Percentiles rank a stretch among this genome's conserved stretches.
phyloP scores from a whole-genome alignment of 441 rosid genomes.

The Codiaeum variegatum region DNA sequence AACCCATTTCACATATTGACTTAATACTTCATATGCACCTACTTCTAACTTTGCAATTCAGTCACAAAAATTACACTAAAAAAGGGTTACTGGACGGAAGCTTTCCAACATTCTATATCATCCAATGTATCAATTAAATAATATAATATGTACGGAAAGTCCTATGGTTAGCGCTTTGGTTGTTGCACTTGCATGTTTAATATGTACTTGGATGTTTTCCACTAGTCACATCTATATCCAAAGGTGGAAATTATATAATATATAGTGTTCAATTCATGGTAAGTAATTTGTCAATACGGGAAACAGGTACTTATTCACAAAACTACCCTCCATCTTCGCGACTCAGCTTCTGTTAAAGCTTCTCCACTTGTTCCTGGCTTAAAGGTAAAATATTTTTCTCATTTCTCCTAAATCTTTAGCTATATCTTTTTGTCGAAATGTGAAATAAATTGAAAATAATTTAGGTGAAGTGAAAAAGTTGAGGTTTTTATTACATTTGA shows the following conservation, averaged over 20 bases:
- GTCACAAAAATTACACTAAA: neutral
- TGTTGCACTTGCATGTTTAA: too few relatives aligned
- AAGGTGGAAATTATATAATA: too few relatives aligned
- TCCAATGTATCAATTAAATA: neutral
- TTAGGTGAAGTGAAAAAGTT: neutral
- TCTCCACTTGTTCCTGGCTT: constrained; percentile 44
- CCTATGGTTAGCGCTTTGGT: too few relatives aligned
- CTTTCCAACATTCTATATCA: neutral
- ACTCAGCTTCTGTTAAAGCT: constrained; percentile 34
- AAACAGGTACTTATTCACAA: too few relatives aligned
- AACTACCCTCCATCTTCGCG: constrained; percentile 29
- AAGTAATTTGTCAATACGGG: too few relatives aligned
- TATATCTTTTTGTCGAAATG: neutral
- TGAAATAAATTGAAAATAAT: too few relatives aligned
- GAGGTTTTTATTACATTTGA: too few relatives aligned
- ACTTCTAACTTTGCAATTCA: neutral
- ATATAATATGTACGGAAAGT: neutral
- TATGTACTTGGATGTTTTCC: too few relatives aligned
- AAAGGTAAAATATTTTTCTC: constrained; percentile 23
- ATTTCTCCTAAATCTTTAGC: neutral
- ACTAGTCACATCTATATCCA: too few relatives aligned
- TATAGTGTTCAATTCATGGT: too few relatives aligned
- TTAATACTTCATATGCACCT: too few relatives aligned
- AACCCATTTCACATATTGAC: neutral
- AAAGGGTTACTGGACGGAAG: neutral